Evolutionary conservation across 2,329 filamentous ascomycete species (phyloP), one percentile per base, ranked within the genome.

Genomic region (Aspergillus carbonarius): DNA sequence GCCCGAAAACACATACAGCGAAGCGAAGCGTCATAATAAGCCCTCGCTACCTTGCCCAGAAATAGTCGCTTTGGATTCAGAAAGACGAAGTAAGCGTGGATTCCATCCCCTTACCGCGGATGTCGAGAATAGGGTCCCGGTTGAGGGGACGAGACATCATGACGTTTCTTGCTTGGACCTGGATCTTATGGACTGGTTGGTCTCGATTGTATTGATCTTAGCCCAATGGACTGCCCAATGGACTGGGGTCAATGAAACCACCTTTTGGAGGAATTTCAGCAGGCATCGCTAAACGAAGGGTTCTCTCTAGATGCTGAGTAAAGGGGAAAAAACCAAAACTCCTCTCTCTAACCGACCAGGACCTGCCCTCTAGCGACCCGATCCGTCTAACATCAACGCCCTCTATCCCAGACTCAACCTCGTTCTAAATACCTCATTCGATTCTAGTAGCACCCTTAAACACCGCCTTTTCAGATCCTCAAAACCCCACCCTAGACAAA

Each of bases 161-260:
- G 35, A 39, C 15, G 12, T n/a, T 39, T 13, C 35, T 25, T 25
- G 25, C 25, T 4, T 25, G 25, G 25, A 4, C 25, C 25, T 25
- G 25, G 25, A 25, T 25, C 35, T 39, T 25, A 7, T 39, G 18
- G 20, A 52, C 10, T n/a, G n/a, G n/a, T 15, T 13, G 18, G 20
- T 9, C 7, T 18, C 23, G 5, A 8, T 13, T n/a, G 62, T 7
- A 44, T 62, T 9, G 58, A 62, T 12, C 59, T 64, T 32, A 68
- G n/a, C n/a, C n/a, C n/a, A n/a, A n/a, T n/a, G n/a, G n/a, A n/a
- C n/a, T n/a, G 66, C 27, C 63, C 66, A 5, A 62, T 69, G 55
- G 62, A 69, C 49, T 72, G 70, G 70, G 57, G 57, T 50, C 65
- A 72, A 52, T 71, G 70, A 67, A 66, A 71, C 37, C 60, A 63